These are phyloP conservation scores for Phragmites australis DNA, from an alignment of 176 grass and related monocot species.

Conservation along the genomic window DNA sequence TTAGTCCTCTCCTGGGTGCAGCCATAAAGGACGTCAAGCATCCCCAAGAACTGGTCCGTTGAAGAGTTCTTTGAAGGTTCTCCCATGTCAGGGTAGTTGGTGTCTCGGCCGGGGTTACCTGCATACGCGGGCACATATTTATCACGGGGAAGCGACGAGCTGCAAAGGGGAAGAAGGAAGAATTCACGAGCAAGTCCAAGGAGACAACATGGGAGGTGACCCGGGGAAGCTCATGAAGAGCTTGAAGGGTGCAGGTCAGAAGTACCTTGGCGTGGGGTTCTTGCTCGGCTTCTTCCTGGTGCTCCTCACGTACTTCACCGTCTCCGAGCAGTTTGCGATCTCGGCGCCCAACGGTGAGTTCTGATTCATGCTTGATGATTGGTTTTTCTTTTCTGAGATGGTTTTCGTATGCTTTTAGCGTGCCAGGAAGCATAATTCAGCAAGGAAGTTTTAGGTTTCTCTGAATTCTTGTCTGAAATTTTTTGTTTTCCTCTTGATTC, in stretches of 20 bases:
- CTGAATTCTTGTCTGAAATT: background rate
- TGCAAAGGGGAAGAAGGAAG: background rate
- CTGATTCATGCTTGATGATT: background rate
- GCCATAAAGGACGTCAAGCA: constrained; percentile 33
- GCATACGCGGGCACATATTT: constrained; percentile 16
- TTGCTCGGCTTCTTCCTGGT: constrained; percentile 83
- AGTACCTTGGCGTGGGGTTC: constrained; percentile 57
- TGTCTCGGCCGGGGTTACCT: constrained; percentile 14
- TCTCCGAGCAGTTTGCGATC: constrained; percentile 71
- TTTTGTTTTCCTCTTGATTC: background rate
- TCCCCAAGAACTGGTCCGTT: constrained; percentile 43
- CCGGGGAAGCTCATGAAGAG: constrained; percentile 58
- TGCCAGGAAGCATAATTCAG: background rate
- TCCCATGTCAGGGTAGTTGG: constrained; percentile 49
- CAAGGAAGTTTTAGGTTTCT: background rate
- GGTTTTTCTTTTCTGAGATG: background rate
- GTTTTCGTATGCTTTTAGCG: background rate
- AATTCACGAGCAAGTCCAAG: background rate
- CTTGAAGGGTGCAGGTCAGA: constrained; percentile 55
- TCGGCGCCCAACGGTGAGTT: constrained; percentile 63
- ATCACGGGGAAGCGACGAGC: background rate
- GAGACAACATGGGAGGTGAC: constrained; percentile 47
- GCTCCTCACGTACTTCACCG: constrained; percentile 69
- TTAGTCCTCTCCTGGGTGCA: background rate
- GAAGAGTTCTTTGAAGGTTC: constrained; percentile 53